Percentiles rank a stretch among this genome's conserved stretches.
Evolutionary conservation across 1,284 basidiomycete genomes (phyloP).

Genomic region (Amylostereum areolatum): DNA sequence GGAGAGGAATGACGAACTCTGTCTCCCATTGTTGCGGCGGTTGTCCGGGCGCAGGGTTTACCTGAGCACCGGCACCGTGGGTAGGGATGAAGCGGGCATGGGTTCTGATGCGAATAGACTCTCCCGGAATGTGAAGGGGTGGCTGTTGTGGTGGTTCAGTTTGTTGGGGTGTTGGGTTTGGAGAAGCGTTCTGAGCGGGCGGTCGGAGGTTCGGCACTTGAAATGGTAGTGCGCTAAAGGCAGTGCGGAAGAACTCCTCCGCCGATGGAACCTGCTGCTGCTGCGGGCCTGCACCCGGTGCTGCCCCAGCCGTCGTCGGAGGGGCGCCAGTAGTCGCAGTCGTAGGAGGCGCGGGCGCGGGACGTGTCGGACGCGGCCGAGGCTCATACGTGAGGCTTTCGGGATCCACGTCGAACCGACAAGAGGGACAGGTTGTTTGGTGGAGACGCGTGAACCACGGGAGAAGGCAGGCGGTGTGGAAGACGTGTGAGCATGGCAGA

Average conservation of each 20-base stretch:
- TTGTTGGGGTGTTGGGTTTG: too few species aligned
- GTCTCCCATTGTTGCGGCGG: too few species aligned
- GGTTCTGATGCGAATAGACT: too few species aligned
- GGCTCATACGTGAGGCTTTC: constrained; percentile 56
- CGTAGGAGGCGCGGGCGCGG: background rate
- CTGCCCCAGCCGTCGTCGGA: background rate
- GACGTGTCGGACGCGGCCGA: constrained; percentile 1
- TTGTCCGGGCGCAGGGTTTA: too few species aligned
- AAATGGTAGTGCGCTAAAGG: background rate
- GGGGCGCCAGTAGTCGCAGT: background rate
- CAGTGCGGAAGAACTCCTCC: background rate
- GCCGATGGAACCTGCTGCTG: background rate
- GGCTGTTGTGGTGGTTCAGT: too few species aligned
- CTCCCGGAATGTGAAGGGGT: too few species aligned
- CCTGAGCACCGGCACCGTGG: too few species aligned
- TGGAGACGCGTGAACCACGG: constrained; percentile 74
- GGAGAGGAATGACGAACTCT: too few species aligned
- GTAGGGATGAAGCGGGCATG: too few species aligned
- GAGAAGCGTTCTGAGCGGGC: too few species aligned
- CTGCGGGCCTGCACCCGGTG: background rate
- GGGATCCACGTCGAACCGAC: constrained; percentile 75
- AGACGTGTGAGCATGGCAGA: constrained; percentile 73
- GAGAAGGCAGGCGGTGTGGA: constrained; percentile 67
- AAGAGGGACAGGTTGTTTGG: constrained; percentile 76
- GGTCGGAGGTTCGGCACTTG: too few species aligned